phyloP scores from a whole-genome alignment of 2,329 filamentous ascomycete genomes.

The Ophiosphaerella narmari region DNA sequence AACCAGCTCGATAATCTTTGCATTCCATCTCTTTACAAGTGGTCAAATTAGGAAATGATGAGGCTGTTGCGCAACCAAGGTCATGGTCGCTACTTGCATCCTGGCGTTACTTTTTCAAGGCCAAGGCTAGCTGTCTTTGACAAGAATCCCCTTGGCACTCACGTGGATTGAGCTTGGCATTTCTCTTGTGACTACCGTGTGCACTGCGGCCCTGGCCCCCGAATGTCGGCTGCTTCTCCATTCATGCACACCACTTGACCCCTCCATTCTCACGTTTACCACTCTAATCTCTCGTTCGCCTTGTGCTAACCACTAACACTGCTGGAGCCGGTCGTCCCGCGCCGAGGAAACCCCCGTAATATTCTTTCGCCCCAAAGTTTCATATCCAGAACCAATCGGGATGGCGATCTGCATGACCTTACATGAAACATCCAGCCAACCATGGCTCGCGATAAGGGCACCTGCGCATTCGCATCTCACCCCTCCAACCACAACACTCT shows the following conservation, averaged over 20 bases:
- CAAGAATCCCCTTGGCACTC: constrained; percentile 21
- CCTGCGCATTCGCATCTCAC: constrained; percentile 18
- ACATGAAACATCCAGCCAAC: constrained; percentile 28
- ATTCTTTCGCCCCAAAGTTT: constrained; percentile 11
- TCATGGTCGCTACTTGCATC: constrained; percentile 13
- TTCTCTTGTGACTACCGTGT: constrained; percentile 10
- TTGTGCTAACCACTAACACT: constrained; percentile 10
- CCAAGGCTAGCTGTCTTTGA: constrained; percentile 22
- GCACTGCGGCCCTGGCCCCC: not conserved
- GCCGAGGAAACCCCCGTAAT: constrained; percentile 22
- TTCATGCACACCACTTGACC: not conserved
- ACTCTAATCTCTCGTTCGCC: constrained; percentile 26
- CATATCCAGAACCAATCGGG: constrained; percentile 32
- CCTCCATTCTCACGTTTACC: constrained; percentile 26
- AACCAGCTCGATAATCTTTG: not conserved
- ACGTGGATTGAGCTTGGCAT: not conserved
- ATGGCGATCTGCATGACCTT: constrained; percentile 19
- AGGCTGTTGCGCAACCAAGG: constrained; percentile 4
- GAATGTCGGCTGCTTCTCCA: not conserved
- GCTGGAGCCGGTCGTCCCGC: constrained; percentile 18
- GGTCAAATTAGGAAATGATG: not conserved
- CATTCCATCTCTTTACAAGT: not conserved
- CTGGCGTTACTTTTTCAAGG: constrained; percentile 27
- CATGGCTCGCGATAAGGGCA: constrained; percentile 34
- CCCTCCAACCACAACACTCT: constrained; percentile 11